Percentiles rank a stretch among this genome's conserved stretches.
Evolutionary conservation across 257 asterid genomes (phyloP).

Genomic region (Solanum sitiens): DNA sequence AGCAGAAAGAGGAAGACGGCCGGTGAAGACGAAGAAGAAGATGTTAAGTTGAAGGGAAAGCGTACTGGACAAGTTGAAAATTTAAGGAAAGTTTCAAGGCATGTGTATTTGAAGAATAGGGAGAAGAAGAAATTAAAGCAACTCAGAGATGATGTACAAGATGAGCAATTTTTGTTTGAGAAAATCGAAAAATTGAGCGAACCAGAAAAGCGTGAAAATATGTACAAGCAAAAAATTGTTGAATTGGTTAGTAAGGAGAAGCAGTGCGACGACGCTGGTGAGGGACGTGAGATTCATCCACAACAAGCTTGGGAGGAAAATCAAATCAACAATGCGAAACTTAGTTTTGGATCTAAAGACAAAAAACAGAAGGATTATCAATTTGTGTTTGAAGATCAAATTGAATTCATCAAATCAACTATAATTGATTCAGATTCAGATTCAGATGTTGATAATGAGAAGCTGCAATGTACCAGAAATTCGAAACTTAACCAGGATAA

Average conservation of each 20-base stretch:
- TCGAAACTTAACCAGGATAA: slow-evolving; percentile 19
- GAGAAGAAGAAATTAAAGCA: slow-evolving; percentile 82
- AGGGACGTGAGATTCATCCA: not conserved
- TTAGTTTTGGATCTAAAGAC: slow-evolving; percentile 68
- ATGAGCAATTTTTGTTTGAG: slow-evolving; percentile 66
- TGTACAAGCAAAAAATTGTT: not conserved
- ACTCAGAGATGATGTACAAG: slow-evolving; percentile 81
- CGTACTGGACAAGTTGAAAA: slow-evolving; percentile 1
- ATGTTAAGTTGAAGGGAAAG: not conserved
- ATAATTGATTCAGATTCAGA: slow-evolving; percentile 43
- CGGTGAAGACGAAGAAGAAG: not conserved
- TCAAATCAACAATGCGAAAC: slow-evolving; percentile 83
- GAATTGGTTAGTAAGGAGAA: not conserved
- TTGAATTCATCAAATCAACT: slow-evolving; percentile 64
- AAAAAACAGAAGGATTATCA: slow-evolving; percentile 49
- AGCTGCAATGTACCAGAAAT: not conserved
- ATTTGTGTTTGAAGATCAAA: slow-evolving; percentile 84
- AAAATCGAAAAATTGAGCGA: slow-evolving; percentile 53
- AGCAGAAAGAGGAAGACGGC: not conserved
- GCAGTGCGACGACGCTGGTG: not conserved
- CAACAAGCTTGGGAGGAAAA: slow-evolving; percentile 99
- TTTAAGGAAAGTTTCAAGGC: slow-evolving; percentile 68
- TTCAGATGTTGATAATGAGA: slow-evolving; percentile 26
- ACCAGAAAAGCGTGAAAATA: not conserved
- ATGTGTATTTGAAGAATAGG: slow-evolving; percentile 79